These are phyloP conservation scores for Acer campestre DNA, from an alignment of 345 rosid genomes.

Conservation along the genomic window DNA sequence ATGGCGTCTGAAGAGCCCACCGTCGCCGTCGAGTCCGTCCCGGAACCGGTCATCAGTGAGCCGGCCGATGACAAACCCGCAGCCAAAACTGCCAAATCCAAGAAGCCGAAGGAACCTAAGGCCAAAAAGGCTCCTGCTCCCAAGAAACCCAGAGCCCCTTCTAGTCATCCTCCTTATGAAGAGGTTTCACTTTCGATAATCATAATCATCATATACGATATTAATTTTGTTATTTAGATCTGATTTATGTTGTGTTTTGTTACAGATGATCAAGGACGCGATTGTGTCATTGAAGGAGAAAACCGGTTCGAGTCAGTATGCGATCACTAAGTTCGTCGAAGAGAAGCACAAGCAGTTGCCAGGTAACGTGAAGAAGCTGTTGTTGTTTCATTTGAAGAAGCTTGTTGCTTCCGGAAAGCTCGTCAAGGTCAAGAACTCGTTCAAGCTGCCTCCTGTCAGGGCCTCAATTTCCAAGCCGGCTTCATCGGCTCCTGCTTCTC, in stretches of 20 bases:
- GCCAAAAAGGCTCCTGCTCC: constrained; percentile 48
- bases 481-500: constrained; percentile 19
- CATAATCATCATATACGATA: neutral
- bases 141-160: constrained; percentile 35
- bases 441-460: constrained; percentile 56
- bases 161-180: constrained; percentile 72
- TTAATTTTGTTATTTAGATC: neutral
- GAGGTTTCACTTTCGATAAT: constrained; percentile 44
- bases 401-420: constrained; percentile 64
- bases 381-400: constrained; percentile 65
- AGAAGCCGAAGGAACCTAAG: constrained; percentile 54
- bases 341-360: constrained; percentile 78
- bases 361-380: constrained; percentile 59
- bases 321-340: constrained; percentile 78
- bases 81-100: constrained; percentile 39
- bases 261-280: constrained; percentile 80
- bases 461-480: constrained; percentile 38
- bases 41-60: constrained; percentile 21
- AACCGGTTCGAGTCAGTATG: constrained; percentile 88
- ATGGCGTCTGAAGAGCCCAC: constrained; percentile 59
- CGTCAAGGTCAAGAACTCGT: constrained; percentile 74
- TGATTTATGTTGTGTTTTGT: constrained; percentile 19
- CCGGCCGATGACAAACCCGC: constrained; percentile 42
- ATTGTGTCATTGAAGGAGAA: constrained; percentile 72
- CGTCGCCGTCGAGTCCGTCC: constrained; percentile 34